Conservation (phyloP, 73 alveolate genomes). For the Tetrahymena thermophila region DNA sequence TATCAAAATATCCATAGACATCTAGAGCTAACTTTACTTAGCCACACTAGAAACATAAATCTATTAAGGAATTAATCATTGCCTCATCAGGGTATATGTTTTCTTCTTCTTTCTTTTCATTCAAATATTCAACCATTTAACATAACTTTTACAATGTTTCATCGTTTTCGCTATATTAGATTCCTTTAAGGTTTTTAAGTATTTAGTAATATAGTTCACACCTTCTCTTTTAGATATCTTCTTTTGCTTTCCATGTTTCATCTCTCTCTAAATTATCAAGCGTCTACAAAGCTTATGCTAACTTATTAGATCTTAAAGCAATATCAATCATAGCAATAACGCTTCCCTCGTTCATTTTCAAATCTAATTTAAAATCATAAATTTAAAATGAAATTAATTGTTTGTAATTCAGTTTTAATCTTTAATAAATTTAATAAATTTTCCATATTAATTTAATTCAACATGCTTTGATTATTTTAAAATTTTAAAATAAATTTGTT, state of each 20-base stretch:
- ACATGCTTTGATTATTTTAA: not conserved
- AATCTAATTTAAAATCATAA: not conserved
- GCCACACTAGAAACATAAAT: conserved; percentile 83
- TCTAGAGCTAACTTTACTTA: conserved; percentile 75
- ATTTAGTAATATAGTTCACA: not conserved
- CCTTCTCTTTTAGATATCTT: not conserved
- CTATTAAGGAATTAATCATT: conserved; percentile 73
- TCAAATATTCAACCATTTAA: not conserved
- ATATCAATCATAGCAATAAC: not conserved
- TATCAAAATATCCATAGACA: conserved; percentile 66
- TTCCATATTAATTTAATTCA: too few species aligned
- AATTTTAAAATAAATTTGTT: not conserved
- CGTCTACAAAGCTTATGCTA: not conserved
- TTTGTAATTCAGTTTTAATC: not conserved
- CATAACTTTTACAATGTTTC: not conserved
- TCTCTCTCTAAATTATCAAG: not conserved
- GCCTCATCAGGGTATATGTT: conserved; percentile 75
- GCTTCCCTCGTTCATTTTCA: not conserved
- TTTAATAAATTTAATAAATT: too few species aligned
- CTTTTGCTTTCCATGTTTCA: not conserved
- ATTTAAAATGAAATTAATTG: not conserved
- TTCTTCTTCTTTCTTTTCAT: conserved; percentile 51
- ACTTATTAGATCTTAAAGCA: not conserved
- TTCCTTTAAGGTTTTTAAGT: not conserved
- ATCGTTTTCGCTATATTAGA: not conserved